Evolutionary conservation across 1,284 basidiomycete species (phyloP).

Genomic region (Boletellus dicymbophilus): DNA sequence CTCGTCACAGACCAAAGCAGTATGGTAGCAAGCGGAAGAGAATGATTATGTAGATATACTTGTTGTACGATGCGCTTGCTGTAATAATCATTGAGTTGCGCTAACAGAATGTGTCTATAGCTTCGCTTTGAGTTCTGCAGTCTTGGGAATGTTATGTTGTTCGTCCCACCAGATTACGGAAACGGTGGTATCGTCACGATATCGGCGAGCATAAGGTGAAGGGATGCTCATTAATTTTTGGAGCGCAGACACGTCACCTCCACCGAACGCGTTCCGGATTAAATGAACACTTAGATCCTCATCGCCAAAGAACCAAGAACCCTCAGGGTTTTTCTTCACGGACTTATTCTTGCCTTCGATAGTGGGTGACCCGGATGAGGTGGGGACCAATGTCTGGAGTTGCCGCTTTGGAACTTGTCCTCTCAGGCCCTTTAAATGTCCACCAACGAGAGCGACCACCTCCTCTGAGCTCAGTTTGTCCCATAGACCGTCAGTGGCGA

Average conservation of each 20-base stretch:
- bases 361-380: conserved; percentile 49
- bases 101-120: conserved; percentile 28
- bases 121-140: conserved; percentile 39
- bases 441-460: conserved; percentile 88
- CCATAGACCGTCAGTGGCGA: conserved; percentile 96
- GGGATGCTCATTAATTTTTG: conserved; percentile 84
- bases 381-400: conserved; percentile 56
- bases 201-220: conserved; percentile 75
- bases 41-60: conserved; percentile 27
- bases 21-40: conserved; percentile 34
- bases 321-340: conserved; percentile 38
- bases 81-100: conserved; percentile 2
- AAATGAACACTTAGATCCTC: conserved; percentile 89
- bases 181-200: conserved; percentile 90
- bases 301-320: conserved; percentile 84
- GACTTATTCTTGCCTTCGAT: conserved; percentile 70
- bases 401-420: conserved; percentile 60
- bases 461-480: conserved; percentile 95
- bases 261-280: conserved; percentile 93
- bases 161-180: conserved; percentile 86
- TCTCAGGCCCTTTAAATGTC: conserved; percentile 75
- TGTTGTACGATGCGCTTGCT: conserved; percentile 12
- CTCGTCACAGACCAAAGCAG: conserved; percentile 20
- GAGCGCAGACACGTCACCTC: conserved; percentile 72
- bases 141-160: conserved; percentile 38